Conservation (phyloP, 805 yeast genomes). For the Candida endomychidarum region DNA sequence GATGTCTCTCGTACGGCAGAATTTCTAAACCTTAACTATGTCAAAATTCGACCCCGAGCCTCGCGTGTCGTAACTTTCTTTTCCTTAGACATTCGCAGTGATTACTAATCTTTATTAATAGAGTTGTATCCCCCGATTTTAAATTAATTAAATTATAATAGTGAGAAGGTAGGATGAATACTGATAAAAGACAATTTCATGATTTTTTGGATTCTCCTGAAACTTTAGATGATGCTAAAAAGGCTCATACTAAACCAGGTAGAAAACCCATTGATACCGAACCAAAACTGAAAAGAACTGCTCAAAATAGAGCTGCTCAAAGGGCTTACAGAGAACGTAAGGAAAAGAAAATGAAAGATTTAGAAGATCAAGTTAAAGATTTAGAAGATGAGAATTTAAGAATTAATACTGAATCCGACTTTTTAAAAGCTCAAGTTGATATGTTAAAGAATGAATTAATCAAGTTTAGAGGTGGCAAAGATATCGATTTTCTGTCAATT, state of each 20-base stretch:
- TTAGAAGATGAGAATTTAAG: slow-evolving; percentile 72
- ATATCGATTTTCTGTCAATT: slow-evolving; percentile 25
- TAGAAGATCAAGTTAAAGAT: slow-evolving; percentile 72
- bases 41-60: slow-evolving; percentile 2
- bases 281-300: slow-evolving; percentile 86
- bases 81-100: slow-evolving; percentile 5
- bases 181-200: slow-evolving; percentile 15
- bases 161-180: too few relatives aligned
- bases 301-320: slow-evolving; percentile 98
- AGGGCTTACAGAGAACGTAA: slow-evolving; percentile 94
- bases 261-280: slow-evolving; percentile 77
- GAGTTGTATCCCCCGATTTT: neutral
- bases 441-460: slow-evolving; percentile 70
- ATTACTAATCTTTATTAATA: slow-evolving; percentile 2
- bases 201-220: slow-evolving; percentile 10
- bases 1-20: too few relatives aligned
- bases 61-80: slow-evolving; percentile 3
- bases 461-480: slow-evolving; percentile 47
- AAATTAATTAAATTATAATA: neutral
- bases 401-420: slow-evolving; percentile 69
- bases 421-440: slow-evolving; percentile 73
- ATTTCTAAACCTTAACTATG: too few relatives aligned
- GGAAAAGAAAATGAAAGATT: slow-evolving; percentile 79
- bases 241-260: slow-evolving; percentile 61
- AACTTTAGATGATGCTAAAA: slow-evolving; percentile 32